Evolutionary conservation across 176 grass and related monocot genomes (phyloP).

Genomic region (Saccharum officinarum): DNA sequence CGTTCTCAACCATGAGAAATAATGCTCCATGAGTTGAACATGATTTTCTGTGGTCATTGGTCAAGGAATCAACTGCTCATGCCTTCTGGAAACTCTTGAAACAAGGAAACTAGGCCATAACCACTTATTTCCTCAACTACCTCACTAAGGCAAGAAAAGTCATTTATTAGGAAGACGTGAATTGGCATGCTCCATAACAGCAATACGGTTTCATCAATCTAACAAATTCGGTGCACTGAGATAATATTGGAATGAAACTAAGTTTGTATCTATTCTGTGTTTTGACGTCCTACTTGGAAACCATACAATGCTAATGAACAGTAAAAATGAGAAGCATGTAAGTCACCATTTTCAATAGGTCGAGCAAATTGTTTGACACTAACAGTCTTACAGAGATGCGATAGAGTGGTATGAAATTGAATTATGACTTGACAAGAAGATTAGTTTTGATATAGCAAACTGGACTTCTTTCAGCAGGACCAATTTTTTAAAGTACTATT

Average conservation of each 20-base stretch:
- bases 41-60: neutral
- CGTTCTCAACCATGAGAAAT: neutral
- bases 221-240: neutral
- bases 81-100: neutral
- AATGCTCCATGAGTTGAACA: neutral
- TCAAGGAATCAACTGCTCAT: neutral
- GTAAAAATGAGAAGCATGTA: neutral
- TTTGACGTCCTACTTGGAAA: constrained; percentile 7
- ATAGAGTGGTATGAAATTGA: neutral
- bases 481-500: neutral
- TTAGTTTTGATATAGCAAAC: neutral
- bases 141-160: neutral
- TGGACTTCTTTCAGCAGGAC: constrained; percentile 8
- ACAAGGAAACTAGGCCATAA: neutral
- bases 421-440: neutral
- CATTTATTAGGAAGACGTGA: neutral
- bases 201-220: neutral
- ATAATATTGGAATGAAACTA: neutral
- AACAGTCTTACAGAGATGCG: neutral
- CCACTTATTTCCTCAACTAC: neutral
- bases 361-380: neutral
- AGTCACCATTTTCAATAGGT: neutral
- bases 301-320: neutral
- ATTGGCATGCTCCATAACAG: constrained; percentile 22
- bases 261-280: neutral